Base-by-base conservation (phyloP, 495 filamentous ascomycete genomes). In the Tuber umbilicatum region DNA sequence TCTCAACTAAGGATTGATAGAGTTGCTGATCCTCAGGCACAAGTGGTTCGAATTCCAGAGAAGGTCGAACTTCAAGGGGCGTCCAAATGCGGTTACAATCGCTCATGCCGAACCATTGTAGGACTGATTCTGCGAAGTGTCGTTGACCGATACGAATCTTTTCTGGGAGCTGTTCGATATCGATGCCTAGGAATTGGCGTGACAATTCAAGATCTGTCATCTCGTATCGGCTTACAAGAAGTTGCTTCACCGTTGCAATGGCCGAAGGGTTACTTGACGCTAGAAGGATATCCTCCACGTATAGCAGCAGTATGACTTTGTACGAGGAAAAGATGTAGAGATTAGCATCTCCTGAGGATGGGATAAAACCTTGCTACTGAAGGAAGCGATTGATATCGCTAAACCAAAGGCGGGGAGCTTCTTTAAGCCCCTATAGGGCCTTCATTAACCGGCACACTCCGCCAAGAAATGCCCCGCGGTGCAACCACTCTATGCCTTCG, bases 211-310 rank as follows among this genome's bases (percentile, higher is more conserved):
- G 72, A 39, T 78, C 73, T 3, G 43, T 78, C 64, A 75, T 75
- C 40, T 72, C 40, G 41, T 70, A 78, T 27, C 60, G 39, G 5
- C 45, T 45, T 27, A 19, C 31, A n/a, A 77, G 42, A n/a, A 17
- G 17, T 23, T 42, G 21, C 31, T 72, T 78, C 16, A 75, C 38
- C 14, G 43, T 19, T 45, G 17, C 17, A 45, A 45, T 45, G 17
- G 43, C 43, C 14, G 43, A 45, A 45, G 43, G 17, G 16, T 45
- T 45, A 17, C 43, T 45, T 17, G 43, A 45, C 14, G 68, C 50
- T 69, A 78, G 6, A 27, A 78, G 70, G 19, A 77, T 17, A 72
- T 78, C 73, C 41, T 78, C 76, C 2, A 75, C 73, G 38, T 75
- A 75, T 21, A 78, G 69, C 5, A 75, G n/a, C 10, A 78, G 27